Conservation (phyloP, 805 yeast genomes). For the Zygoascus ofunaensis region DNA sequence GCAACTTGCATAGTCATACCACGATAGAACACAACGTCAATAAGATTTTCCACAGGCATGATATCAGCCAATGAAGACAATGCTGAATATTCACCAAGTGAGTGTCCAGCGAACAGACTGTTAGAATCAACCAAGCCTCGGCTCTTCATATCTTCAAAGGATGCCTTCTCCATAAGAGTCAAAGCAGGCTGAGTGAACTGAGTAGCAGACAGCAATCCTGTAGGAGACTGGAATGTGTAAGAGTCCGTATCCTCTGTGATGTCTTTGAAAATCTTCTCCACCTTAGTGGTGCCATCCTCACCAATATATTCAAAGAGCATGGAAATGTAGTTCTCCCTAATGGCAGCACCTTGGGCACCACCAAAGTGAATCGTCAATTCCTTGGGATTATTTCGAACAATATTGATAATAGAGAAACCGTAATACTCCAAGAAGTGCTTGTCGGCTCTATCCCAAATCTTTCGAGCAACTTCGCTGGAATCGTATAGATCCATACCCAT, state of each 20-base stretch:
- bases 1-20: conserved; percentile 99
- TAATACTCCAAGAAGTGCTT: conserved; percentile 83
- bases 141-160: conserved; percentile 93
- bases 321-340: conserved; percentile 86
- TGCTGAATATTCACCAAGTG: conserved; percentile 98
- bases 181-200: conserved; percentile 99
- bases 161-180: conserved; percentile 98
- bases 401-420: conserved; percentile 94
- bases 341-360: conserved; percentile 93
- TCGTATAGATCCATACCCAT: conserved; percentile 99
- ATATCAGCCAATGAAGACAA: conserved; percentile 95
- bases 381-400: conserved; percentile 91
- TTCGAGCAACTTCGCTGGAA: conserved; percentile 81
- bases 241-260: conserved; percentile 75
- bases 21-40: conserved; percentile 97
- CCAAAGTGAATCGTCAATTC: conserved; percentile 95
- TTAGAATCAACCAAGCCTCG: conserved; percentile 93
- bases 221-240: conserved; percentile 82
- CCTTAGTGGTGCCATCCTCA: conserved; percentile 69
- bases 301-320: conserved; percentile 97
- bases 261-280: conserved; percentile 93
- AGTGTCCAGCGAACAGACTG: conserved; percentile 97
- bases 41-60: conserved; percentile 95
- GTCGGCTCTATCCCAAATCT: conserved; percentile 98
- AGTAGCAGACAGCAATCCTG: conserved; percentile 93